Evolutionary conservation across 1,284 basidiomycete species (phyloP).

Genomic region (Marasmius tenuissimus): DNA sequence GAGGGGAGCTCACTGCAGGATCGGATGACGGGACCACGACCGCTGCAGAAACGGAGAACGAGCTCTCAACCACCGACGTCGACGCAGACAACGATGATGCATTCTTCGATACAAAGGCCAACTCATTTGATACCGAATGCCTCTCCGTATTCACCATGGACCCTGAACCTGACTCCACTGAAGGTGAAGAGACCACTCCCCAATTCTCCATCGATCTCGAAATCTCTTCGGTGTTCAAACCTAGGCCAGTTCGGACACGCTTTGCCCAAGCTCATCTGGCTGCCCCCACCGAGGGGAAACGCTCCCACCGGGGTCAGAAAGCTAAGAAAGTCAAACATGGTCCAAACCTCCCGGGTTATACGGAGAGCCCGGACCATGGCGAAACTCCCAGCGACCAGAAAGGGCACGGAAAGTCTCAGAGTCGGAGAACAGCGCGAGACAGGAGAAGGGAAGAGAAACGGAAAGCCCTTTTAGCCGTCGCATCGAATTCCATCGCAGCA

Average conservation of each 20-base stretch:
- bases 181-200: conserved; percentile 6
- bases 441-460: conserved; percentile 41
- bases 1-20: conserved; percentile 2
- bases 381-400: conserved; percentile 15
- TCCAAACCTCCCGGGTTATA: conserved; percentile 1
- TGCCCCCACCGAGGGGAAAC: background rate
- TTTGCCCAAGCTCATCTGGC: conserved; percentile 23
- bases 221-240: conserved; percentile 70
- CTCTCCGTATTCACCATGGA: conserved; percentile 51
- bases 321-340: conserved; percentile 34
- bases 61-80: conserved; percentile 33
- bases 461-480: conserved; percentile 28
- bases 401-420: conserved; percentile 25
- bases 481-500: conserved; percentile 9
- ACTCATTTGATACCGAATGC: conserved; percentile 15
- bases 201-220: conserved; percentile 55
- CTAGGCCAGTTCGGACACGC: conserved; percentile 58
- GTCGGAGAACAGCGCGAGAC: conserved; percentile 51
- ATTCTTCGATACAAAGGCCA: background rate
- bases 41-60: conserved; percentile 36
- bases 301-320: conserved; percentile 17
- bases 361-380: conserved; percentile 5
- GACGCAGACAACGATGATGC: conserved; percentile 37
- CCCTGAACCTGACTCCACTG: conserved; percentile 35
- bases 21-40: conserved; percentile 19